Conservation (phyloP, 1,139 yeast genomes). For the Blastobotrys illinoisensis region DNA sequence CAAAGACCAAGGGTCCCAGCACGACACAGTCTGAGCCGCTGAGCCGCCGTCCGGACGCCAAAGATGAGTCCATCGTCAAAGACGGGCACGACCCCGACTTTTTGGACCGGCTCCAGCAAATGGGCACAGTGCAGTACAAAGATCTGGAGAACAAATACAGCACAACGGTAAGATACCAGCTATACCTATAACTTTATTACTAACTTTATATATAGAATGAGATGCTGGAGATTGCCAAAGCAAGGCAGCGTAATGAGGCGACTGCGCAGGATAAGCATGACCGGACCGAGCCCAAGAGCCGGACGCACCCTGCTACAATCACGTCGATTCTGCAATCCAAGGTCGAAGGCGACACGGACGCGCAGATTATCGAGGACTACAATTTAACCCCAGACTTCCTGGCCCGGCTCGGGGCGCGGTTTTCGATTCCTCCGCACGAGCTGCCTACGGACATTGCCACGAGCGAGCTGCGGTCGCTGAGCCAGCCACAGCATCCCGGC, state of each 20-base stretch:
- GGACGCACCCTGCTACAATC: conserved; percentile 7
- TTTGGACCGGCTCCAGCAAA: conserved; percentile 3
- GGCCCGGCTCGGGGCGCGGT: conserved; percentile 7
- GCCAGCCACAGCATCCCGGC: conserved; percentile 4
- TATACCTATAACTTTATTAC: background rate
- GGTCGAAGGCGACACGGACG: conserved; percentile 7
- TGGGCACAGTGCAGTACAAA: conserved; percentile 9
- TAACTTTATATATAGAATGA: background rate
- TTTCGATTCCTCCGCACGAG: conserved; percentile 2
- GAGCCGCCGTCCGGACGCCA: background rate
- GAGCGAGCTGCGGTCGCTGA: conserved; percentile 4
- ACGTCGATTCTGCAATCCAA: conserved; percentile 5
- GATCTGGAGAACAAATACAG: background rate
- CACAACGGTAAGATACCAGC: background rate
- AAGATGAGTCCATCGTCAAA: background rate
- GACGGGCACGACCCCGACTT: conserved; percentile 6
- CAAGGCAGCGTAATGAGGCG: background rate
- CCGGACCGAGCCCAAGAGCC: background rate
- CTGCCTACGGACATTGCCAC: background rate
- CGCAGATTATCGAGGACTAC: conserved; percentile 5
- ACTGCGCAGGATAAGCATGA: background rate
- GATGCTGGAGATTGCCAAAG: conserved; percentile 1
- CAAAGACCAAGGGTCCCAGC: background rate
- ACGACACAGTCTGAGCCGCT: background rate
- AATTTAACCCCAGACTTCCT: conserved; percentile 3